Base-by-base conservation (phyloP, 2,329 filamentous ascomycete species). In the Zalaria obscura region DNA sequence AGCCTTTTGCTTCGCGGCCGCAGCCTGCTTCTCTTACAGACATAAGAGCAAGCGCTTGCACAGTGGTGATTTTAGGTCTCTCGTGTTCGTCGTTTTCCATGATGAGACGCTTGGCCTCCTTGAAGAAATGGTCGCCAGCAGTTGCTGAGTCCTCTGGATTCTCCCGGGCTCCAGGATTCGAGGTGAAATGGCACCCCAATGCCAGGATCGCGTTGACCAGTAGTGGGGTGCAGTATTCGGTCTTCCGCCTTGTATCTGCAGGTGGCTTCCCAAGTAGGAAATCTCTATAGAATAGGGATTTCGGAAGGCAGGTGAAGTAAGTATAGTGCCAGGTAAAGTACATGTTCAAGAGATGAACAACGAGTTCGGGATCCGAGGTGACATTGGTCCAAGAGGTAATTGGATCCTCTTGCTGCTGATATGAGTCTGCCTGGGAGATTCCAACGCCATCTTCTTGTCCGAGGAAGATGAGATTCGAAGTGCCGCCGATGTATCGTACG, bases 251-350 rank as follows among this genome's bases (percentile, higher is more conserved):
- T 4, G 59, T 62, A 28, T 60, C 57, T 0, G 69, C 61, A 1
- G 67, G 67, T 3, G 75, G 74, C 46, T 72, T 78, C 1, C 91
- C 89, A 9, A 72, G 73, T 36, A 80, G 60, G 52, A 93, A 95
- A 57, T 96, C 88, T 35, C 80, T 74, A 56, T 84, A 88, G 57
- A 98, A 96, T 28, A 93, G 66, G 32, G 73, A 78, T 58, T 85
- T 93, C 8, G 88, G 89, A 5, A 96, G 68, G 0, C 84, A 91
- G 3, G 87, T 89, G 59, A 96, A 98, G 63, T 91, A 96, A 11
- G 87, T 80, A 60, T 96, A 96, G 61, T 96, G 91, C 83, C 89
- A 96, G 52, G 80, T 86, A 64, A 96, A 96, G 63, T 98, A 98
- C 84, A 96, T 88, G 54, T 88, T 89, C 56, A 98, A 76, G 11